Evolutionary conservation across 2,329 filamentous ascomycete genomes (phyloP).

Genomic region (Aspergillus sp.): DNA sequence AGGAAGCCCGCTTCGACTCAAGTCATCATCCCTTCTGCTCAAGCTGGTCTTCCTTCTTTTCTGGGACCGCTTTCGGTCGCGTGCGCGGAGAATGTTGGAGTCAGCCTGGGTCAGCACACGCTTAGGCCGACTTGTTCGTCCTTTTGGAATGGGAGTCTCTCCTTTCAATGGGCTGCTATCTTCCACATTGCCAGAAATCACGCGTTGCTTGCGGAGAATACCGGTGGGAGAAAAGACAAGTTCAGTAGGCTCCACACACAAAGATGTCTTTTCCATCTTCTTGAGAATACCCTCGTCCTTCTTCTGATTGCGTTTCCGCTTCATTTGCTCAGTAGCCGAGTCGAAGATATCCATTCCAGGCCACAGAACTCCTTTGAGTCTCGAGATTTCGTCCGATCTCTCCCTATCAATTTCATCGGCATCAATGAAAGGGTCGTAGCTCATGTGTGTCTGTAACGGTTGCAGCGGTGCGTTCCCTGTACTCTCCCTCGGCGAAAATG

Average conservation of each 20-base stretch:
- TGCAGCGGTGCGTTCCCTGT: constrained; percentile 3
- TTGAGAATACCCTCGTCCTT: constrained; percentile 47
- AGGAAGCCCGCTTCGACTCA: constrained; percentile 3
- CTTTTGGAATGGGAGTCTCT: constrained; percentile 43
- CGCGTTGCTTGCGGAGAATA: constrained; percentile 41
- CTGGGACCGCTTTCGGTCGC: constrained; percentile 24
- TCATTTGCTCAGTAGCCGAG: constrained; percentile 50
- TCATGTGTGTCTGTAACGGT: constrained; percentile 5
- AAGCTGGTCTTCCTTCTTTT: constrained; percentile 15
- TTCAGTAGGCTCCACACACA: constrained; percentile 46
- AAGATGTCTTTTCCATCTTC: constrained; percentile 47
- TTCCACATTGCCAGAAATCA: constrained; percentile 50
- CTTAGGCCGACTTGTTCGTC: constrained; percentile 30
- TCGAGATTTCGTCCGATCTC: constrained; percentile 37
- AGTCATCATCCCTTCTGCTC: constrained; percentile 4
- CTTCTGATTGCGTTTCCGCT: constrained; percentile 51
- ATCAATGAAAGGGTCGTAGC: constrained; percentile 21
- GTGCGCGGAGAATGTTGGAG: constrained; percentile 30
- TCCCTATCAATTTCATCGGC: constrained; percentile 25
- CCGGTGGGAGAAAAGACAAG: constrained; percentile 48
- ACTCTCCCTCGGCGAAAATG: constrained; percentile 8
- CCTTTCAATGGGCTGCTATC: constrained; percentile 47
- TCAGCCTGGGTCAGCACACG: constrained; percentile 32
- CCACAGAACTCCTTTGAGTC: constrained; percentile 49
- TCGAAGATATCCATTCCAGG: constrained; percentile 55